These are phyloP conservation scores for Phytophthora sp. DNA, from an alignment of 352 stramenopile genomes.

Conservation along the genomic window DNA sequence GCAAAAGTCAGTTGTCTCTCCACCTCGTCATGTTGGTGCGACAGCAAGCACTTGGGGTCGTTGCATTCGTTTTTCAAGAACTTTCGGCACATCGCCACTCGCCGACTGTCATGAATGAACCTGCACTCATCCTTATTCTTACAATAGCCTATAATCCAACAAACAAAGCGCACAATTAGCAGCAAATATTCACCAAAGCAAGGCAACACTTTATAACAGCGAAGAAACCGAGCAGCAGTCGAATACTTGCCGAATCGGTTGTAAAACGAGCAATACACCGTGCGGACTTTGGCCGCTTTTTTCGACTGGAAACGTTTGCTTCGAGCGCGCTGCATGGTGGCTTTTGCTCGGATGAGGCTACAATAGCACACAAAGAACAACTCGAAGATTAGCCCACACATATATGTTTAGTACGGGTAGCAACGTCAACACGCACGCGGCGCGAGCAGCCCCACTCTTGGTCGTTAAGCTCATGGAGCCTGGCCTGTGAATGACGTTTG, in stretches of 20 bases:
- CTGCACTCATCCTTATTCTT: constrained; percentile 82
- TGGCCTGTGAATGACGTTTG: constrained; percentile 7
- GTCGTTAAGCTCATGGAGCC: constrained; percentile 30
- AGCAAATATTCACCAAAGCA: constrained; percentile 10
- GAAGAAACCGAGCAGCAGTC: not conserved
- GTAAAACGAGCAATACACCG: constrained; percentile 84
- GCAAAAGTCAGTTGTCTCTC: constrained; percentile 24
- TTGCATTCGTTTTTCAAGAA: constrained; percentile 74
- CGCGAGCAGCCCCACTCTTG: constrained; percentile 38
- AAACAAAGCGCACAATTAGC: constrained; percentile 19
- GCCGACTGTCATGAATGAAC: constrained; percentile 86
- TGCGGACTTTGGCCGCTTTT: constrained; percentile 48
- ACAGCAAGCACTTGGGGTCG: constrained; percentile 67
- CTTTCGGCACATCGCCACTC: constrained; percentile 81
- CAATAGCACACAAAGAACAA: constrained; percentile 7
- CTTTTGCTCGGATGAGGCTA: constrained; percentile 53
- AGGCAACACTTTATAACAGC: not conserved
- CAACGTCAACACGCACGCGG: constrained; percentile 40
- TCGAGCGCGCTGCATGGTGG: constrained; percentile 56
- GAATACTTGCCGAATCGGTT: constrained; percentile 77
- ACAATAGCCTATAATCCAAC: constrained; percentile 61
- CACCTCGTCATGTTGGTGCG: constrained; percentile 80
- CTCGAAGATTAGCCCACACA: not conserved
- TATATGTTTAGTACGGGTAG: not conserved
- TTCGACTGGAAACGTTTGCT: constrained; percentile 43